Percentiles rank a stretch among this genome's conserved stretches.
These are phyloP conservation scores for Epichloe baconii DNA, from an alignment of 2,329 filamentous ascomycete species.

Conservation along the genomic window DNA sequence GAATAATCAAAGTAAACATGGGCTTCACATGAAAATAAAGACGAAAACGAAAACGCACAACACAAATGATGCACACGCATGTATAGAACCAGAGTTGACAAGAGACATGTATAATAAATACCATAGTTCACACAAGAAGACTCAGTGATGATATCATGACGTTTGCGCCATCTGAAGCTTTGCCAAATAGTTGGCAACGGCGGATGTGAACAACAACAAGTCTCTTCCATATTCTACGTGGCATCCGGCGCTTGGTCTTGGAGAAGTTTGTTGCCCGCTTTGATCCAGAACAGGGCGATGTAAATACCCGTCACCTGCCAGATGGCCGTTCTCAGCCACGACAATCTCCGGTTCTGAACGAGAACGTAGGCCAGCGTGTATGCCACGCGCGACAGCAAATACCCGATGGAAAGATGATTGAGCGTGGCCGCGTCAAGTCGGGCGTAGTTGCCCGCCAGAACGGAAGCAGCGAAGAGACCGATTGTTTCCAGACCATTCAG, in stretches of 20 bases:
- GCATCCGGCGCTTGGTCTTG: background rate
- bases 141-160: too few relatives aligned
- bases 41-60: background rate
- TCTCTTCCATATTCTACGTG: too few relatives aligned
- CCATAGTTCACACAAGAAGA: too few relatives aligned
- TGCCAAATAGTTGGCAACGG: too few relatives aligned
- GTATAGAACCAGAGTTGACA: background rate
- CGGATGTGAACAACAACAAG: too few relatives aligned
- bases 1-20: background rate
- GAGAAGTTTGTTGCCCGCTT: constrained; percentile 21
- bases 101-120: background rate
- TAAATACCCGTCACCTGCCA: constrained; percentile 24
- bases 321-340: constrained; percentile 23
- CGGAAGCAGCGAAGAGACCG: constrained; percentile 28
- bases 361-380: constrained; percentile 32
- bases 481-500: constrained; percentile 32
- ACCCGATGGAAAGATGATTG: constrained; percentile 27
- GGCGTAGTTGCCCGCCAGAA: constrained; percentile 32
- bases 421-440: constrained; percentile 22
- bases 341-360: constrained; percentile 26
- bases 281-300: constrained; percentile 26
- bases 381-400: constrained; percentile 24
- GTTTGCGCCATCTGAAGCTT: too few relatives aligned
- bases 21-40: background rate
- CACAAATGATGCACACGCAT: background rate